Conservation (phyloP, 169 alveolate species). For the Nephromyces sp. region DNA sequence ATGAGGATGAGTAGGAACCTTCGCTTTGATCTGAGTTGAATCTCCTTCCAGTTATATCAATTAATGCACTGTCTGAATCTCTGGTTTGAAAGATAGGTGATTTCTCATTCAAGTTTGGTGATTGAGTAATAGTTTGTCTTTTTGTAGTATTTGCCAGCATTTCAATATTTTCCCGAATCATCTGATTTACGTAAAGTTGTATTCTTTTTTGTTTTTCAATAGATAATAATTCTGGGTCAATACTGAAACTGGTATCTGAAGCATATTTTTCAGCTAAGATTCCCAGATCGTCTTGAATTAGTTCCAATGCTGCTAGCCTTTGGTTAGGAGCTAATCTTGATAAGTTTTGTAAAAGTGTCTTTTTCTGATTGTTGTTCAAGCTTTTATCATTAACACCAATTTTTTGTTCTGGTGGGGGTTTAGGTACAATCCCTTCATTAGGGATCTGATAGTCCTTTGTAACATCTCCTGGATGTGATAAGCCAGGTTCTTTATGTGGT, state of each 20-base stretch:
- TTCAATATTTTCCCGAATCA: constrained; percentile 64
- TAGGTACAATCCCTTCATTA: constrained; percentile 55
- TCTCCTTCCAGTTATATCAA: not conserved
- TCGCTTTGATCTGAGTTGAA: not conserved
- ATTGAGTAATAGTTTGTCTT: not conserved
- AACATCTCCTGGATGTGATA: not conserved
- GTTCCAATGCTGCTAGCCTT: constrained; percentile 68
- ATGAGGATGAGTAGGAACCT: not conserved
- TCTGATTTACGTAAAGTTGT: constrained; percentile 57
- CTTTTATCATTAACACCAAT: constrained; percentile 58
- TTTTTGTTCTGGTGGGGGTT: constrained; percentile 61
- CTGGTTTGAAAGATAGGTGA: not conserved
- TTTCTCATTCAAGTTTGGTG: not conserved
- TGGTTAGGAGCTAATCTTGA: constrained; percentile 63
- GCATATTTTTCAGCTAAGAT: constrained; percentile 62
- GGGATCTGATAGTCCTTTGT: constrained; percentile 44
- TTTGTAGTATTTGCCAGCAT: constrained; percentile 20
- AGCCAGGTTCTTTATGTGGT: not conserved
- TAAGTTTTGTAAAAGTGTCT: constrained; percentile 50
- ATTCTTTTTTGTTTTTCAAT: constrained; percentile 65
- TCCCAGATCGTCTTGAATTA: constrained; percentile 70
- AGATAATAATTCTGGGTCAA: constrained; percentile 64
- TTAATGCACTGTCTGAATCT: too few species aligned
- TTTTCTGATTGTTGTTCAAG: constrained; percentile 53
- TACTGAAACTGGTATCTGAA: constrained; percentile 51